Percentiles rank a stretch among this genome's conserved stretches.
phyloP scores from a whole-genome alignment of 202 grass and related monocot genomes.

The Musa balbisiana region DNA sequence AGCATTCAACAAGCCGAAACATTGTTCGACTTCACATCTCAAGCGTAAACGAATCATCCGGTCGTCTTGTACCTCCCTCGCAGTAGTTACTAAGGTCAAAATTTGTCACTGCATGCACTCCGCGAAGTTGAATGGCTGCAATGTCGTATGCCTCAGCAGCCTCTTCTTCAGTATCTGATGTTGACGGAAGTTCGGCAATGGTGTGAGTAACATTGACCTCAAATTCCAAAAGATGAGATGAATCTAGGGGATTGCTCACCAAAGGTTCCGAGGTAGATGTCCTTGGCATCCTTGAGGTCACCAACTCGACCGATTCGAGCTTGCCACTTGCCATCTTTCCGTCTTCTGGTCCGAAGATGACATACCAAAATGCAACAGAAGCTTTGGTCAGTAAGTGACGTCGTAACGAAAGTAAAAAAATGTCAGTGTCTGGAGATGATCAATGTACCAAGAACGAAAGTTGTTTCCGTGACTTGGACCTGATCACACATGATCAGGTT shows the following conservation, averaged over 20 bases:
- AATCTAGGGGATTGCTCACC: constrained; percentile 38
- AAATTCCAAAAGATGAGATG: background rate
- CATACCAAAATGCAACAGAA: constrained; percentile 21
- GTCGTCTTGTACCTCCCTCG: constrained; percentile 41
- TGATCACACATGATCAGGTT: no score
- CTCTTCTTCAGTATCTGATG: constrained; percentile 80
- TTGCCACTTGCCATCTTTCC: constrained; percentile 98
- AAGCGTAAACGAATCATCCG: background rate
- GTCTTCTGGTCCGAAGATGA: constrained; percentile 32
- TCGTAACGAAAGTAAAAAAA: background rate
- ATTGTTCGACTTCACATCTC: constrained; percentile 8
- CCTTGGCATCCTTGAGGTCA: constrained; percentile 90
- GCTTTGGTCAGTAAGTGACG: constrained; percentile 4
- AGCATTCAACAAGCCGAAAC: background rate
- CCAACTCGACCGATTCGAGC: constrained; percentile 86
- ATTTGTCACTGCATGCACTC: constrained; percentile 78
- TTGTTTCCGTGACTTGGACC: no score
- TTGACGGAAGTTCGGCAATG: background rate
- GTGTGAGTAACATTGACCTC: background rate
- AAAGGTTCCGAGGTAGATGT: constrained; percentile 97
- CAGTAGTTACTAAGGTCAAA: constrained; percentile 79
- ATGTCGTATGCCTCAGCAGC: constrained; percentile 97
- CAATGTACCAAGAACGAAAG: no score
- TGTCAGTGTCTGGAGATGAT: no score
- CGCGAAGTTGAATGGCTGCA: constrained; percentile 81